Evolutionary conservation across 2,329 filamentous ascomycete genomes (phyloP).

Genomic region (Neopestalotiopsis clavispora): DNA sequence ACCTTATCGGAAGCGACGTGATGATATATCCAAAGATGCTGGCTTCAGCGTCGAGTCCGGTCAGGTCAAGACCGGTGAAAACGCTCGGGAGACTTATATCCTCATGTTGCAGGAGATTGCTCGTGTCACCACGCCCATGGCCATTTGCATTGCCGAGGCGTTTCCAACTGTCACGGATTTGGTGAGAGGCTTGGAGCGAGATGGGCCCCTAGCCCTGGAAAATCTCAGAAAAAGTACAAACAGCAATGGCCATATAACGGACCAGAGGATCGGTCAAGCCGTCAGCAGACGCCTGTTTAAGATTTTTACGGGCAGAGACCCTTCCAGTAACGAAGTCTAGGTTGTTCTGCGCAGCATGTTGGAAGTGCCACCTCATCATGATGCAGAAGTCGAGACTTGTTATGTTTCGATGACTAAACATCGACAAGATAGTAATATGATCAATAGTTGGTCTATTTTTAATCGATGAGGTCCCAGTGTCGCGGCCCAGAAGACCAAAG

Average conservation of each 20-base stretch:
- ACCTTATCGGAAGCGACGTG: conserved; percentile 67
- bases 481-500: too few relatives aligned
- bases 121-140: conserved; percentile 73
- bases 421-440: background rate
- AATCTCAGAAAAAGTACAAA: conserved; percentile 63
- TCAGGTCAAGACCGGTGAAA: conserved; percentile 74
- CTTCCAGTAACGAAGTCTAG: conserved; percentile 59
- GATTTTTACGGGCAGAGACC: conserved; percentile 63
- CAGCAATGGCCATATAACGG: conserved; percentile 59
- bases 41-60: conserved; percentile 81
- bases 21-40: conserved; percentile 55
- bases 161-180: conserved; percentile 64
- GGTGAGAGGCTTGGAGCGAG: conserved; percentile 59
- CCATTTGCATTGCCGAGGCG: conserved; percentile 68
- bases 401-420: background rate
- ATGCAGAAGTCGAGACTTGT: background rate
- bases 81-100: conserved; percentile 69
- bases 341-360: background rate
- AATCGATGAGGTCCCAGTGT: too few relatives aligned
- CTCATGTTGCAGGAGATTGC: conserved; percentile 79
- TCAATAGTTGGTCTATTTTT: too few relatives aligned
- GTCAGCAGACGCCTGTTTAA: conserved; percentile 64
- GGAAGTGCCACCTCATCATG: too few relatives aligned
- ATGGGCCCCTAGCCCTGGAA: conserved; percentile 67
- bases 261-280: conserved; percentile 60